Conservation (phyloP, 129 eudicot genomes). For the Helichrysum umbraculigerum region DNA sequence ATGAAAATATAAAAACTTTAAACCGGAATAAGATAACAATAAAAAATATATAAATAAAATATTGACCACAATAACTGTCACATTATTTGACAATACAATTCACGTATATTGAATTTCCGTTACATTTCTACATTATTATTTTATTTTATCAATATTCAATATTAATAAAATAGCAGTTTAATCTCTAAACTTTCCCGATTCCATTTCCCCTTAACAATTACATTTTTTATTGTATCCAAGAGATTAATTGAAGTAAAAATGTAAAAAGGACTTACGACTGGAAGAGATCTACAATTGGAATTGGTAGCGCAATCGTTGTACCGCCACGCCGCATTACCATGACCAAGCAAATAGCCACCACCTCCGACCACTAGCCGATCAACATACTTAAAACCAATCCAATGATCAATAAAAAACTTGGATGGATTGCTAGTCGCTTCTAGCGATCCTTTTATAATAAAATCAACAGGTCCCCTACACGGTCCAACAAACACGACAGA, state of each 20-base stretch:
- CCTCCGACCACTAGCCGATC: slow-evolving; percentile 48
- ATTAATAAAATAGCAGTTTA: neutral
- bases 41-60: neutral
- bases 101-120: slow-evolving; percentile 14
- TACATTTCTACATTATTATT: neutral
- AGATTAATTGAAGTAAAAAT: neutral
- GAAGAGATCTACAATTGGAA: slow-evolving; percentile 48
- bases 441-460: slow-evolving; percentile 44
- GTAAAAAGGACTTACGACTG: slow-evolving; percentile 47
- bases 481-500: slow-evolving; percentile 50
- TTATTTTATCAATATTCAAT: too few relatives aligned
- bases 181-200: neutral
- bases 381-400: slow-evolving; percentile 57
- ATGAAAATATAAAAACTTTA: neutral
- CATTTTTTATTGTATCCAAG: neutral
- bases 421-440: slow-evolving; percentile 39
- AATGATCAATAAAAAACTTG: slow-evolving; percentile 35
- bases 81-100: slow-evolving; percentile 1
- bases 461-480: slow-evolving; percentile 34
- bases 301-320: slow-evolving; percentile 46
- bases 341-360: slow-evolving; percentile 64
- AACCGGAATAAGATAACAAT: too few relatives aligned
- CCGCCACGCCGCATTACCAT: slow-evolving; percentile 59
- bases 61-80: neutral
- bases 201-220: neutral